These are phyloP conservation scores for Aureobasidium vineae DNA, from an alignment of 2,329 filamentous ascomycete species.

Conservation along the genomic window DNA sequence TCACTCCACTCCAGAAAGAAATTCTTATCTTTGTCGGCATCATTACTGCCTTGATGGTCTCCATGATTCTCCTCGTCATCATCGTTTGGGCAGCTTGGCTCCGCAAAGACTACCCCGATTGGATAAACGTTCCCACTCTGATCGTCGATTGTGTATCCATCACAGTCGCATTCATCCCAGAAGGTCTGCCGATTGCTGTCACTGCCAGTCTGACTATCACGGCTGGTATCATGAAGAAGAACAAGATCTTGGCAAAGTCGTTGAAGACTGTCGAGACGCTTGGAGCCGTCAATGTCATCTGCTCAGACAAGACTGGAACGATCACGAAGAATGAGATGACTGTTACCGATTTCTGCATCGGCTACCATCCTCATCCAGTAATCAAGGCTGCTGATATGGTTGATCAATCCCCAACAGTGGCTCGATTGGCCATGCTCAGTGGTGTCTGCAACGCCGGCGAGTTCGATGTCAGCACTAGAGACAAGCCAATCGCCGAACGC, in stretches of 20 bases:
- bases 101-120: constrained; percentile 63
- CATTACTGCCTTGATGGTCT: constrained; percentile 65
- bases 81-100: constrained; percentile 70
- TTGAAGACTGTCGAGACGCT: constrained; percentile 76
- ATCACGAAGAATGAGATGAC: constrained; percentile 71
- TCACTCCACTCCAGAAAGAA: constrained; percentile 70
- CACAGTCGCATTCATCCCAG: constrained; percentile 73
- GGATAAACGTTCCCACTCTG: constrained; percentile 68
- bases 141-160: constrained; percentile 67
- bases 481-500: constrained; percentile 59
- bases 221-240: constrained; percentile 72
- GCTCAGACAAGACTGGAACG: constrained; percentile 75
- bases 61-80: constrained; percentile 63
- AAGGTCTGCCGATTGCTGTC: constrained; percentile 68
- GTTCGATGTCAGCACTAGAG: constrained; percentile 64
- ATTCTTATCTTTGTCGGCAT: constrained; percentile 69
- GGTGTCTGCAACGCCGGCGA: constrained; percentile 73
- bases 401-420: constrained; percentile 43
- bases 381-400: constrained; percentile 51
- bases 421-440: constrained; percentile 60
- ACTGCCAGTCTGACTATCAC: constrained; percentile 69
- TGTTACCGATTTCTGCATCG: constrained; percentile 66
- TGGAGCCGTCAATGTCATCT: constrained; percentile 69
- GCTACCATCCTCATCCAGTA: constrained; percentile 49
- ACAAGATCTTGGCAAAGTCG: constrained; percentile 76